Percentiles rank a stretch among this genome's conserved stretches.
Conservation (phyloP, 2,329 filamentous ascomycete genomes). For the Neoascochyta sp. region DNA sequence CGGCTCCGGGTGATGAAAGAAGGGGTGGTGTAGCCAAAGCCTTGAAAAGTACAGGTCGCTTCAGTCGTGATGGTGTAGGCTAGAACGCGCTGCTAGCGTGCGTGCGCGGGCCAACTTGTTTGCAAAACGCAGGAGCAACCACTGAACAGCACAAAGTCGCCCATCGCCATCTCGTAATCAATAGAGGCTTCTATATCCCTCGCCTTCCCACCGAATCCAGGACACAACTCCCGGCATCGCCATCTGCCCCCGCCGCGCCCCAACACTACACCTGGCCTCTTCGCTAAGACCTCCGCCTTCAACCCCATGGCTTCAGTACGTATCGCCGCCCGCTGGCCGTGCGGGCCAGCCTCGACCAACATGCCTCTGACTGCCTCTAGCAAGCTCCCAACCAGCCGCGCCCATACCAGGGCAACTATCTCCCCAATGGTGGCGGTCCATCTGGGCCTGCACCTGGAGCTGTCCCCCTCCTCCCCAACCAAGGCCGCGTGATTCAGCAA, state of each 20-base stretch:
- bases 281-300: slow-evolving; percentile 20
- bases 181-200: slow-evolving; percentile 19
- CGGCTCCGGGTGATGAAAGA: background rate
- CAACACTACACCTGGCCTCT: slow-evolving; percentile 18
- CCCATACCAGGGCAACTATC: slow-evolving; percentile 47
- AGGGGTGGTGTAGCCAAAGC: slow-evolving; percentile 2
- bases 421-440: slow-evolving; percentile 45
- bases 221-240: slow-evolving; percentile 7
- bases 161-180: slow-evolving; percentile 19
- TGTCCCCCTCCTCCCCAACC: slow-evolving; percentile 50
- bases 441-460: slow-evolving; percentile 45
- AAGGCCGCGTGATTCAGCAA: slow-evolving; percentile 51
- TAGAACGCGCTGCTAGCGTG: slow-evolving; percentile 10
- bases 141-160: slow-evolving; percentile 23
- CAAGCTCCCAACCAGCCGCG: slow-evolving; percentile 51
- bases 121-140: slow-evolving; percentile 23
- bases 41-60: slow-evolving; percentile 12
- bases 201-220: slow-evolving; percentile 8
- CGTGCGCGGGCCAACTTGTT: slow-evolving; percentile 17
- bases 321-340: slow-evolving; percentile 7
- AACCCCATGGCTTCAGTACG: slow-evolving; percentile 37
- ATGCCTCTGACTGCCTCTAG: slow-evolving; percentile 35
- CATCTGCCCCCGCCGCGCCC: slow-evolving; percentile 6
- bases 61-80: slow-evolving; percentile 15
- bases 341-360: slow-evolving; percentile 5